phyloP scores from a whole-genome alignment of 192 early-diverging fungal species.

The Backusella psychrophila region DNA sequence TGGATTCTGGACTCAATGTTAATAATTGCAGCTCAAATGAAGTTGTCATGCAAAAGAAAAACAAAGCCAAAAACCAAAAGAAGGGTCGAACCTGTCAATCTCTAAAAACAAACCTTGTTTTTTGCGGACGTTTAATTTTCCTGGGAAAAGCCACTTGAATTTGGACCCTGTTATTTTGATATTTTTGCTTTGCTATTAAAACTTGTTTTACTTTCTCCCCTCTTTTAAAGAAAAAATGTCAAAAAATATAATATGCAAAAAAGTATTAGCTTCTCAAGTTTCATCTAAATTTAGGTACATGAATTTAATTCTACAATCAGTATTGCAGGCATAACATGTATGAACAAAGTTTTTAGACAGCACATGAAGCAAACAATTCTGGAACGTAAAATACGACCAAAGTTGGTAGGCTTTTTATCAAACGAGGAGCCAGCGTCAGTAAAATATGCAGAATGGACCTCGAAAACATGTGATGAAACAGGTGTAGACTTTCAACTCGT shows the following conservation, averaged over 20 bases:
- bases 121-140: background rate
- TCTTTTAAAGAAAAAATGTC: background rate
- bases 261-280: slow-evolving; percentile 61
- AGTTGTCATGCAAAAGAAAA: background rate
- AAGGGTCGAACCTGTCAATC: background rate
- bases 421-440: slow-evolving; percentile 89
- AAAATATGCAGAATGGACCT: slow-evolving; percentile 96
- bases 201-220: background rate
- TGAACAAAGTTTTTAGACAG: slow-evolving; percentile 34
- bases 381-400: slow-evolving; percentile 57
- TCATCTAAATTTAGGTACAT: slow-evolving; percentile 62
- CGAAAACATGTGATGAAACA: slow-evolving; percentile 84
- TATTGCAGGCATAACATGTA: background rate
- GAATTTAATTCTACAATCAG: background rate
- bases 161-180: background rate
- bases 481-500: slow-evolving; percentile 92
- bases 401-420: slow-evolving; percentile 91
- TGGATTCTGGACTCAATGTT: background rate
- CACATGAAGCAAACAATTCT: slow-evolving; percentile 62
- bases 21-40: background rate
- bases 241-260: slow-evolving; percentile 41
- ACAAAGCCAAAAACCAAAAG: background rate
- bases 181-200: background rate
- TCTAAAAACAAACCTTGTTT: background rate
- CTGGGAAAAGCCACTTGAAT: background rate